Evolutionary conservation across 2,329 filamentous ascomycete species (phyloP), one percentile per base, ranked within the genome.

Genomic region (Didymella lethalis): DNA sequence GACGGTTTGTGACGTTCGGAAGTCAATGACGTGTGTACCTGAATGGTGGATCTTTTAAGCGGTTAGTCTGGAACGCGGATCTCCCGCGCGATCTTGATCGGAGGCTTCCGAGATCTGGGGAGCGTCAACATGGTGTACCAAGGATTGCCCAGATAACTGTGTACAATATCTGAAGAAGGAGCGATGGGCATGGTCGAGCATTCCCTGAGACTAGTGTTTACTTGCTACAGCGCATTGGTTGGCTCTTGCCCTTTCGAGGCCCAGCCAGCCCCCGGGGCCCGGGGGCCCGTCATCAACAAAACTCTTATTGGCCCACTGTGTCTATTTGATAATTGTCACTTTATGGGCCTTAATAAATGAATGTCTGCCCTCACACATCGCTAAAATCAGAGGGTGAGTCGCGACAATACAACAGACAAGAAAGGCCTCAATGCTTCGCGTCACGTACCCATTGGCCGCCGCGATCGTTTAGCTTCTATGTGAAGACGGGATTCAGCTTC

Each of bases 401-500:
- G 2, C 2, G 31, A 14, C 2, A 11, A 12, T 11, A 12, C 31
- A 12, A 4, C 28, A 29, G 7, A 29, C 28, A 29, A 29, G 7
- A 29, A 7, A 29, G 28, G 4, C 10, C 10, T 29, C 28, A 10
- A 10, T 2, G 1, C 28, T 29, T 29, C 28, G 28, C 28, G 4
- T 29, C 28, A 6, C 28, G 28, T 6, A 7, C 28, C 28, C 28
- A 29, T 32, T 12, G 31, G 7, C 36, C 18, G 8, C 11, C 3
- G 18, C 5, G 38, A 25, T 25, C 14, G 18, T 41, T 16, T 20
- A 20, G 18, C 7, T 16, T 36, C 52, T 50, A 49, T 18, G 53
- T 56, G 8, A 50, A 56, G 4, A 48, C 64, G 1, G 77, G 77
- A 32, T 68, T 70, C 12, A 79, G 59, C 52, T 69, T 77, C 28